Percentiles rank a stretch among this genome's conserved stretches.
Conservation (phyloP, 352 stramenopile species). For the Pythium aristosporum region DNA sequence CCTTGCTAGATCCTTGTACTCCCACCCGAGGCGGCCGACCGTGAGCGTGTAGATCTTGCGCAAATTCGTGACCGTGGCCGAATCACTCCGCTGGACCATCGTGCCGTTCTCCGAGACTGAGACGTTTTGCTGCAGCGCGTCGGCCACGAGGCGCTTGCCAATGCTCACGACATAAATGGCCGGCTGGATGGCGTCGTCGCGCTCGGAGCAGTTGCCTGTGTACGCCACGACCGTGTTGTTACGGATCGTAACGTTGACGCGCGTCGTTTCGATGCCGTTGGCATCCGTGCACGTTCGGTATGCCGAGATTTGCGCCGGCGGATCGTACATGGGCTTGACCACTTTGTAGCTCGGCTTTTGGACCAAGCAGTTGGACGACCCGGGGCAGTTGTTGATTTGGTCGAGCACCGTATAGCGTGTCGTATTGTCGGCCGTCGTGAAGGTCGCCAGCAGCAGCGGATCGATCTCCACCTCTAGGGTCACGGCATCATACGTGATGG, state of each 20-base stretch:
- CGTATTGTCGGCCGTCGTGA: conserved; percentile 18
- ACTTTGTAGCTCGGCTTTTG: background rate
- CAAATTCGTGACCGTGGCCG: conserved; percentile 15
- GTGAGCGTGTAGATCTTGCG: conserved; percentile 32
- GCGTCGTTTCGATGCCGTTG: background rate
- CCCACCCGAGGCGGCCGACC: conserved; percentile 25
- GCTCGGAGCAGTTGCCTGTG: background rate
- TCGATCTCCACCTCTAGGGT: conserved; percentile 13
- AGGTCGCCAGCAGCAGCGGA: background rate
- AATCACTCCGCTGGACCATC: too few relatives aligned
- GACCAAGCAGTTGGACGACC: background rate
- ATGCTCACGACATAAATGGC: conserved; percentile 3
- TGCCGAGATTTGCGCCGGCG: conserved; percentile 10
- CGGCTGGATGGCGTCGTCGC: background rate
- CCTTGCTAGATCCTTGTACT: conserved; percentile 8
- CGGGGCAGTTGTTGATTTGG: background rate
- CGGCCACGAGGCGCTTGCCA: conserved; percentile 15
- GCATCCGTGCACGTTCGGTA: conserved; percentile 2
- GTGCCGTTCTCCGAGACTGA: background rate
- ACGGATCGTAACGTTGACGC: background rate
- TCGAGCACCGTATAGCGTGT: conserved; percentile 33
- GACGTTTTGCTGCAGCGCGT: conserved; percentile 12
- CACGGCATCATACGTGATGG: conserved; percentile 7
- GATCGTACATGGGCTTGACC: background rate
- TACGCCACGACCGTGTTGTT: background rate